Conservation (phyloP, 495 filamentous ascomycete species). For the Aspergillus nidulans region DNA sequence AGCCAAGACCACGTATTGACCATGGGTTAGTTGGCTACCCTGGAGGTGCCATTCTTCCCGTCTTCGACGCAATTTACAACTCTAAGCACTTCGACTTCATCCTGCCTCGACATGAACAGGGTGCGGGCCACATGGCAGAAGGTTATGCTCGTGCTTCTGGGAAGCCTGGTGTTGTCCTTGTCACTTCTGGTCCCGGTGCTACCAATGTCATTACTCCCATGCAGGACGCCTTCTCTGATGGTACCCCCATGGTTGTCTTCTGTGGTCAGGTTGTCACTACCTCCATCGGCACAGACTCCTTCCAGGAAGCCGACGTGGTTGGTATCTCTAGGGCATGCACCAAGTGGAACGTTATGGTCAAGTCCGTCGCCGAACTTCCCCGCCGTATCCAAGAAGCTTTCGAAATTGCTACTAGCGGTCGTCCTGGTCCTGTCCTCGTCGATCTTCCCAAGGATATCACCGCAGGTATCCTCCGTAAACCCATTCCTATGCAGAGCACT, state of each 20-base stretch:
- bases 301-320: constrained; percentile 62
- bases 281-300: constrained; percentile 55
- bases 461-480: constrained; percentile 44
- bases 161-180: constrained; percentile 57
- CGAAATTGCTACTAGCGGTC: constrained; percentile 55
- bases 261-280: constrained; percentile 55
- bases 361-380: constrained; percentile 55
- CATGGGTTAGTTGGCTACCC: constrained; percentile 37
- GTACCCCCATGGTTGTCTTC: constrained; percentile 60
- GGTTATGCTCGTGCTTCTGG: constrained; percentile 58
- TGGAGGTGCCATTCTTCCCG: constrained; percentile 46
- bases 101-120: constrained; percentile 59
- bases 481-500: constrained; percentile 51
- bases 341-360: constrained; percentile 64
- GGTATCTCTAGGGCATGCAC: constrained; percentile 60
- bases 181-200: constrained; percentile 61
- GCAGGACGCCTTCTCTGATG: constrained; percentile 59
- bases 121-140: constrained; percentile 64
- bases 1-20: constrained; percentile 4
- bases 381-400: constrained; percentile 59
- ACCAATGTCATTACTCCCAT: constrained; percentile 61
- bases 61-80: constrained; percentile 62
- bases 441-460: constrained; percentile 60
- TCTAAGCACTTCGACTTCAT: constrained; percentile 59
- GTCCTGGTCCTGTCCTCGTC: constrained; percentile 58